These are phyloP conservation scores for Phytophthora brassicae DNA, from an alignment of 352 stramenopile species.

Conservation along the genomic window DNA sequence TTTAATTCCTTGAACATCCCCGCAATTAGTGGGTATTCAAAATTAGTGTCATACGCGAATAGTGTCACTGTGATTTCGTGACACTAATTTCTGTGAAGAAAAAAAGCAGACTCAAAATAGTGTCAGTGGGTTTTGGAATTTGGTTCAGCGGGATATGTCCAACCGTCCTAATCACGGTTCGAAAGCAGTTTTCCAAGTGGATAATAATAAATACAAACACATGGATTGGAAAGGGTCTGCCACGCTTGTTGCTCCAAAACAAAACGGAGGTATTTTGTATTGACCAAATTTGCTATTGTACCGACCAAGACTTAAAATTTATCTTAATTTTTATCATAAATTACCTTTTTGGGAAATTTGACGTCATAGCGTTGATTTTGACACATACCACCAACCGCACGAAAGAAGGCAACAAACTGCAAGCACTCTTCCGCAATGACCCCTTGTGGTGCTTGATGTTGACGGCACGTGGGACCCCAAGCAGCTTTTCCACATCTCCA, in stretches of 20 bases:
- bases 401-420: too few relatives aligned
- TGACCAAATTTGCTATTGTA: not conserved
- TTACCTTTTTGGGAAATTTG: too few relatives aligned
- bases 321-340: not conserved
- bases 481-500: too few relatives aligned
- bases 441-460: too few relatives aligned
- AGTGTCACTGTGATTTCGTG: not conserved
- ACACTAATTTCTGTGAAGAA: not conserved
- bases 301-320: not conserved
- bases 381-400: too few relatives aligned
- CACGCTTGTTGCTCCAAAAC: not conserved
- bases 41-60: not conserved
- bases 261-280: not conserved
- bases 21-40: slow-evolving; percentile 3
- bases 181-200: not conserved
- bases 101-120: not conserved
- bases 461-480: too few relatives aligned
- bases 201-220: not conserved
- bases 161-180: not conserved
- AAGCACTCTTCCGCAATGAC: too few relatives aligned
- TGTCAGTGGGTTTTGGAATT: not conserved
- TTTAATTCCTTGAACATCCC: too few relatives aligned
- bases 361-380: too few relatives aligned
- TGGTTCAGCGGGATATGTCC: not conserved
- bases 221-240: not conserved